These are phyloP conservation scores for Teratosphaeria epicoccoides DNA, from an alignment of 2,329 filamentous ascomycete species.

Conservation along the genomic window DNA sequence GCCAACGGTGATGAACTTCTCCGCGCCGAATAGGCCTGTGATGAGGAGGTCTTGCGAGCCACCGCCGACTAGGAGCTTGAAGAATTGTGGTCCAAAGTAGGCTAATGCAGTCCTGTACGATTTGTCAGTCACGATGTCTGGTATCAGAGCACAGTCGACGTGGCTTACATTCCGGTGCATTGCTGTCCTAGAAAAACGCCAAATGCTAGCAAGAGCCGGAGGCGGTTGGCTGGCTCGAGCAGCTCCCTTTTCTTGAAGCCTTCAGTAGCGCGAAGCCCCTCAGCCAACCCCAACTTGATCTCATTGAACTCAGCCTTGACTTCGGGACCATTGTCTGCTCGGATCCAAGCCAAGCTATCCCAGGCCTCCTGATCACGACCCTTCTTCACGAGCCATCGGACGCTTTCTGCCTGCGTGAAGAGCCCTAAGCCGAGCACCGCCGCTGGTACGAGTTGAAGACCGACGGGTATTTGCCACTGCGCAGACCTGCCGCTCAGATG, in stretches of 20 bases:
- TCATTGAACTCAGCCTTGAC: background rate
- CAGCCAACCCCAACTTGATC: constrained; percentile 30
- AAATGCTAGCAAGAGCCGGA: background rate
- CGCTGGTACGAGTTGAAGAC: constrained; percentile 41
- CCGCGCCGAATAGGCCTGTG: constrained; percentile 2
- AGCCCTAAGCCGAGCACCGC: constrained; percentile 40
- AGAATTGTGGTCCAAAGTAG: constrained; percentile 1
- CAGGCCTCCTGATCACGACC: constrained; percentile 38
- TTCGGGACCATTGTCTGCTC: constrained; percentile 28
- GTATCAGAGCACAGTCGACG: background rate
- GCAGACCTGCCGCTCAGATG: constrained; percentile 4
- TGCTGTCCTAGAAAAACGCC: background rate
- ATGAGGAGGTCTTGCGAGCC: constrained; percentile 1
- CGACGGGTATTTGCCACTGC: constrained; percentile 51
- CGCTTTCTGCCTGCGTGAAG: constrained; percentile 40
- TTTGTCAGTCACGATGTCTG: background rate
- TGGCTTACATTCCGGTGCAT: background rate
- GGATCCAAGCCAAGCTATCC: constrained; percentile 41
- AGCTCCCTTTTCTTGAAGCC: constrained; percentile 31
- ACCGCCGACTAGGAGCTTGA: constrained; percentile 2
- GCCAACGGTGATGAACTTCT: background rate
- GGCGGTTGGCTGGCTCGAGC: constrained; percentile 33
- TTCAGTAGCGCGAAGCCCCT: constrained; percentile 34
- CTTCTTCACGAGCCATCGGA: constrained; percentile 41
- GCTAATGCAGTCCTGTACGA: background rate